Conservation (phyloP, 2,329 filamentous ascomycete genomes). For the Apiospora kogelbergensis region DNA sequence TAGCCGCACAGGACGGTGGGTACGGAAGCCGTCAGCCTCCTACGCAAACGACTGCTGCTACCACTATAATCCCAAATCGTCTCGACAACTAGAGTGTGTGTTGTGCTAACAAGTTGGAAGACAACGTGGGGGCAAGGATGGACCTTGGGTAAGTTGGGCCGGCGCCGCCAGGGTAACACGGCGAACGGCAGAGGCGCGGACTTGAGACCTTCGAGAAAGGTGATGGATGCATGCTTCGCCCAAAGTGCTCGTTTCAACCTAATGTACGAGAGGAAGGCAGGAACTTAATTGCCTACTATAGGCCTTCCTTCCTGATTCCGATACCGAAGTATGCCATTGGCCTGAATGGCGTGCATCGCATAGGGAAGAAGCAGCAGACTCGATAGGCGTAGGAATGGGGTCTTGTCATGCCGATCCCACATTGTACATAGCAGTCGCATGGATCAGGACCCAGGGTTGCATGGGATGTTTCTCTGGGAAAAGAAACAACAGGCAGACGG, state of each 20-base stretch:
- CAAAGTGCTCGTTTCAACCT: neutral
- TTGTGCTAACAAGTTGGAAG: neutral
- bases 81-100: neutral
- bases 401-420: neutral
- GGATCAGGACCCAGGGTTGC: neutral
- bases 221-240: neutral
- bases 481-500: neutral
- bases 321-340: neutral
- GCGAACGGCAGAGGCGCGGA: neutral
- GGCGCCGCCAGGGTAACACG: neutral
- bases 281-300: neutral
- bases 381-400: neutral
- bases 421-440: conserved; percentile 8
- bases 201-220: neutral
- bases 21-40: neutral
- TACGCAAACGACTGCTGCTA: neutral
- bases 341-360: neutral
- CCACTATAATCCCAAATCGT: neutral
- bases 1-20: neutral
- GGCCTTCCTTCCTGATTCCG: neutral
- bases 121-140: conserved; percentile 3
- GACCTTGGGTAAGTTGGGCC: neutral
- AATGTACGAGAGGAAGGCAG: neutral
- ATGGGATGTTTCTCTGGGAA: neutral
- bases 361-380: neutral